Percentiles rank a stretch among this genome's conserved stretches.
Conservation (phyloP, 1,284 basidiomycete genomes). For the Ustilago crameri region DNA sequence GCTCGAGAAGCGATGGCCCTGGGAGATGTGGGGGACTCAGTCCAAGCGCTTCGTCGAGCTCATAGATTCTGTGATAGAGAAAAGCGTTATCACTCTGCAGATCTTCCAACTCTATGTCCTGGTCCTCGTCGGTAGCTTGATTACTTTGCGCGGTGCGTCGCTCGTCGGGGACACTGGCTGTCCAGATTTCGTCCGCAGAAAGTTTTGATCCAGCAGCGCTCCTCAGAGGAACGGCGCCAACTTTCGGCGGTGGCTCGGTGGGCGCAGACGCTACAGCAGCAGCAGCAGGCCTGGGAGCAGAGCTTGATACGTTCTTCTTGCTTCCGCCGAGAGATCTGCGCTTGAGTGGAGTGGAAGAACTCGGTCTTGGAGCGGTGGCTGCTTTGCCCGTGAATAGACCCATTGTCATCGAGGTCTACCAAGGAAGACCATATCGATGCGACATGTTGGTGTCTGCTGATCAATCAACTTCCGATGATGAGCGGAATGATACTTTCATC, state of each 20-base stretch:
- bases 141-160: not conserved
- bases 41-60: constrained; percentile 23
- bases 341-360: constrained; percentile 19
- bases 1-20: constrained; percentile 7
- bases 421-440: constrained; percentile 1
- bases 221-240: not conserved
- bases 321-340: constrained; percentile 29
- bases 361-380: constrained; percentile 9
- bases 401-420: constrained; percentile 13
- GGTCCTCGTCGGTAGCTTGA: constrained; percentile 7
- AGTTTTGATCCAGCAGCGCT: not conserved
- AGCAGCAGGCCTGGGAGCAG: not conserved
- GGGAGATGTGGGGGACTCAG: not conserved
- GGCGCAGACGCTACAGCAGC: not conserved
- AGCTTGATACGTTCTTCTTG: not conserved
- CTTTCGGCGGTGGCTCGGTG: constrained; percentile 1
- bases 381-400: constrained; percentile 26
- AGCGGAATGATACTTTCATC: too few species aligned
- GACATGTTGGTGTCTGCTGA: not conserved
- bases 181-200: not conserved
- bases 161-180: not conserved
- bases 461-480: too few species aligned
- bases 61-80: constrained; percentile 13
- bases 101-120: constrained; percentile 22
- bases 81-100: constrained; percentile 31